These are phyloP conservation scores for Carex arenaria DNA, from an alignment of 202 grass and related monocot species.

Conservation along the genomic window DNA sequence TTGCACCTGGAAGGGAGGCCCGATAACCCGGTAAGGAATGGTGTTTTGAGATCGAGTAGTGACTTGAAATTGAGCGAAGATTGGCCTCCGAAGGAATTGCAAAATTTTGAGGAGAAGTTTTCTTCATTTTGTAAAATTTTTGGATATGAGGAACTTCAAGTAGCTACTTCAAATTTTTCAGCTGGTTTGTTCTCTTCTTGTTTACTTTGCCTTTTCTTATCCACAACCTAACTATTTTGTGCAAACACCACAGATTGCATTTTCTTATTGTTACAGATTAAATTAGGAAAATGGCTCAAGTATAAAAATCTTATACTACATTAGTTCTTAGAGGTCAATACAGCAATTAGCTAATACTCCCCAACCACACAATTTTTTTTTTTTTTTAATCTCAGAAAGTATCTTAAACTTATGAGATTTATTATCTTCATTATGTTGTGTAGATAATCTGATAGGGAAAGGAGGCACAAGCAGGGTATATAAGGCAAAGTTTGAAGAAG, in stretches of 20 bases:
- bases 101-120: constrained; percentile 64
- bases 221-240: not conserved
- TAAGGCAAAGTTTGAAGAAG: constrained; percentile 51
- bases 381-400: not conserved
- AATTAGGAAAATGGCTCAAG: not conserved
- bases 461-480: constrained; percentile 85
- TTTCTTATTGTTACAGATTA: not conserved
- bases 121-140: constrained; percentile 58
- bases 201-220: not conserved
- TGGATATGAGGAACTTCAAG: constrained; percentile 54
- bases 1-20: not conserved
- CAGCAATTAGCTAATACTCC: not conserved
- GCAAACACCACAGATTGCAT: not conserved
- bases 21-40: not conserved
- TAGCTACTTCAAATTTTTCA: constrained; percentile 76
- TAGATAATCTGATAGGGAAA: constrained; percentile 87
- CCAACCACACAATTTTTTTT: not conserved
- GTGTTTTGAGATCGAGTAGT: not conserved
- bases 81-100: constrained; percentile 57
- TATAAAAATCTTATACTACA: not conserved
- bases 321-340: not conserved
- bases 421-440: constrained; percentile 21
- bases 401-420: constrained; percentile 2
- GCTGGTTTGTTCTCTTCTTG: constrained; percentile 43
- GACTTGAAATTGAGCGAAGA: constrained; percentile 20